Conservation (phyloP, 306 rosid species). For the Gastrolobium villosum region DNA sequence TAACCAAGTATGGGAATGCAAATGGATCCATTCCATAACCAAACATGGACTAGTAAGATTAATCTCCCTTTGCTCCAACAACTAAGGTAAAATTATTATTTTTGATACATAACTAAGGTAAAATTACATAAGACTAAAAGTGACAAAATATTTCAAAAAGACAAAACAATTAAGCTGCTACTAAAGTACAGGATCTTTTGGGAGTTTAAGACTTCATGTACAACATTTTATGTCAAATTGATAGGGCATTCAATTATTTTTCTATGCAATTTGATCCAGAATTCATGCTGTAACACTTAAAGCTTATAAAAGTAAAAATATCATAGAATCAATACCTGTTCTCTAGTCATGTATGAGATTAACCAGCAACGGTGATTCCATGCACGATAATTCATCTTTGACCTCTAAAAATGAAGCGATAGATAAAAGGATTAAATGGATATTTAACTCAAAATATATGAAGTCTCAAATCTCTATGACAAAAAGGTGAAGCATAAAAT, state of each 20-base stretch:
- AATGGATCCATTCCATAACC: background rate
- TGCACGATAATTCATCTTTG: constrained; percentile 96
- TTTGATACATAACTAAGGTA: background rate
- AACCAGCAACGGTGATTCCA: constrained; percentile 95
- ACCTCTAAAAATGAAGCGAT: constrained; percentile 65
- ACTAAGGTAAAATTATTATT: constrained; percentile 7
- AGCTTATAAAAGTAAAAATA: constrained; percentile 6
- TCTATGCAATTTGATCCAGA: constrained; percentile 5
- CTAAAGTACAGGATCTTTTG: background rate
- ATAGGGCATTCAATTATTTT: constrained; percentile 5
- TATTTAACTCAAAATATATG: constrained; percentile 35
- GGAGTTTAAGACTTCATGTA: constrained; percentile 2
- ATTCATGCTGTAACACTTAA: background rate
- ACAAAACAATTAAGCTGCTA: background rate
- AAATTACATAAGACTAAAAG: background rate
- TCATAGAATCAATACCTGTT: constrained; percentile 61
- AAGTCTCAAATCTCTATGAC: constrained; percentile 3
- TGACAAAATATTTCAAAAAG: background rate
- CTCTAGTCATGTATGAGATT: constrained; percentile 72
- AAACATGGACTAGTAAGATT: constrained; percentile 5
- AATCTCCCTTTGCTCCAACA: background rate
- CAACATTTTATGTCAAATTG: constrained; percentile 1
- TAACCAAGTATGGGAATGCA: background rate
- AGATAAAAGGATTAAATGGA: constrained; percentile 34
- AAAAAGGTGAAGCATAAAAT: constrained; percentile 22